phyloP scores from a whole-genome alignment of 2,329 filamentous ascomycete genomes.

The Zarea fungicola region DNA sequence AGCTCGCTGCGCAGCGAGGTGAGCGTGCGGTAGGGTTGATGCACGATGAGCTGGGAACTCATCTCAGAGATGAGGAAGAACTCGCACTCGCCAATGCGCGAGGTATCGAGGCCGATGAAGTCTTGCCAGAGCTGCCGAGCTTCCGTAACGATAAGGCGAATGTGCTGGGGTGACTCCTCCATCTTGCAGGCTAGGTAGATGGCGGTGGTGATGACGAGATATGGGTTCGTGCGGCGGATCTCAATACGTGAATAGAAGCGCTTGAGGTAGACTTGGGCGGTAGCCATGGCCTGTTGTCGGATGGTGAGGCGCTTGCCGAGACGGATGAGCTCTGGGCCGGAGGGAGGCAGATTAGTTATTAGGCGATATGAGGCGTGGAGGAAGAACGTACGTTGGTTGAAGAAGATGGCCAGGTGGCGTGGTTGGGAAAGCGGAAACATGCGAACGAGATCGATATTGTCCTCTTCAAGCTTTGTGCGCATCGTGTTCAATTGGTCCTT shows the following conservation, averaged over 20 bases:
- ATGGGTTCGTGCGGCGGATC: constrained; percentile 87
- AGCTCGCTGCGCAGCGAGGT: constrained; percentile 65
- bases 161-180: constrained; percentile 96
- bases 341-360: background rate
- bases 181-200: constrained; percentile 96
- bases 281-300: constrained; percentile 88
- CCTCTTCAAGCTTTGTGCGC: constrained; percentile 71
- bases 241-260: constrained; percentile 90
- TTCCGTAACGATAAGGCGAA: constrained; percentile 82
- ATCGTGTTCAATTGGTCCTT: constrained; percentile 72
- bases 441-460: constrained; percentile 67
- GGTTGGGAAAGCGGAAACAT: constrained; percentile 78
- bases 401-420: constrained; percentile 82
- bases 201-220: constrained; percentile 86
- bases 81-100: constrained; percentile 87
- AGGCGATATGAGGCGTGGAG: constrained; percentile 10
- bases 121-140: constrained; percentile 82
- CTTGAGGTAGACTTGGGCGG: constrained; percentile 90
- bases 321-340: constrained; percentile 63
- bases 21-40: constrained; percentile 84
- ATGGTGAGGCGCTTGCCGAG: constrained; percentile 79
- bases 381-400: constrained; percentile 70
- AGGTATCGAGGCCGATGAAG: constrained; percentile 68
- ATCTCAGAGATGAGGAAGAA: constrained; percentile 90
- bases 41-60: constrained; percentile 81